phyloP scores from a whole-genome alignment of 805 yeast genomes.

The Metschnikowia vanudenii region DNA sequence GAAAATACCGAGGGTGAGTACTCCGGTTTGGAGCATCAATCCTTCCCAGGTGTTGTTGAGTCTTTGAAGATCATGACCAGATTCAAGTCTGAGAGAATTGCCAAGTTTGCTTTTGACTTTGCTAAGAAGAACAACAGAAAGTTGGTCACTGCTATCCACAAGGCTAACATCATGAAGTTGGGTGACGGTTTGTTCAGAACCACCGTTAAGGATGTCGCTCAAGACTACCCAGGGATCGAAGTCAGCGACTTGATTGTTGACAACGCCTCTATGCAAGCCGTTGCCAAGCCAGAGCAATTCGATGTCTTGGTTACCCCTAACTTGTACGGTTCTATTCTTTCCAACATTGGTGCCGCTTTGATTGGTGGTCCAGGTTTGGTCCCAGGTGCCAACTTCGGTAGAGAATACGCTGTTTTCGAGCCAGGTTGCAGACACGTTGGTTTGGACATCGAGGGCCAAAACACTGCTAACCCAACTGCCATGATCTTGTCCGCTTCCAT shows the following conservation, averaged over 20 bases:
- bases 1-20: slow-evolving; percentile 99
- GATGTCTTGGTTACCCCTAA: slow-evolving; percentile 98
- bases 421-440: slow-evolving; percentile 99
- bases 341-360: slow-evolving; percentile 96
- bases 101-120: slow-evolving; percentile 94
- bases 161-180: slow-evolving; percentile 98
- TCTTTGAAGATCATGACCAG: slow-evolving; percentile 92
- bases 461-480: slow-evolving; percentile 97
- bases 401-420: slow-evolving; percentile 96
- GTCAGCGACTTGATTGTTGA: slow-evolving; percentile 95
- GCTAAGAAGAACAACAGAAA: slow-evolving; percentile 91
- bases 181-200: slow-evolving; percentile 97
- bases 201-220: slow-evolving; percentile 82
- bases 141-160: slow-evolving; percentile 94
- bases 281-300: slow-evolving; percentile 95
- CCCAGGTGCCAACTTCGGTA: slow-evolving; percentile 98
- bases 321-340: slow-evolving; percentile 94
- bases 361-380: slow-evolving; percentile 98
- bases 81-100: slow-evolving; percentile 94
- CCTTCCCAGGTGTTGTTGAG: slow-evolving; percentile 97
- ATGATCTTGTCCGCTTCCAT: slow-evolving; percentile 88
- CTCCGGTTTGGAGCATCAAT: slow-evolving; percentile 96
- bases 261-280: slow-evolving; percentile 99
- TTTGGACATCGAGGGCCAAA: slow-evolving; percentile 90
- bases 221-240: slow-evolving; percentile 78